Base-by-base conservation (phyloP, 2,329 filamentous ascomycete genomes). In the Mycogone perniciosa region DNA sequence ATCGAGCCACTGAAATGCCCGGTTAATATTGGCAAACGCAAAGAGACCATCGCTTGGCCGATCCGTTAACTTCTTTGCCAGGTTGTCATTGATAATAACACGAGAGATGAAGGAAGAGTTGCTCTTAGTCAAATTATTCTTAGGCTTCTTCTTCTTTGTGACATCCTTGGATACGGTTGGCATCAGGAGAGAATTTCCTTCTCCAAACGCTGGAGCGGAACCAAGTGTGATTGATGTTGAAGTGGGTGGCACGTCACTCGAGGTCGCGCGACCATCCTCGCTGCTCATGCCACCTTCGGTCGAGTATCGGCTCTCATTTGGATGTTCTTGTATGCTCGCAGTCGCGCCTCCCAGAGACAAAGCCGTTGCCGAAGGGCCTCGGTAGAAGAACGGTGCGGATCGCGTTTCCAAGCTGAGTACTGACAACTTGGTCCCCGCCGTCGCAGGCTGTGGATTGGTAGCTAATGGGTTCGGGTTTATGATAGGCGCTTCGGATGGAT, bases 31-130 rank as follows among this genome's bases (percentile, higher is more conserved):
- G 44, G 88, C 90, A 74, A 99, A 97, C 2, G 86, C 88, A 68
- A 93, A 95, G 4, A 93, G 69, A 1, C 90, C 91, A 56, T 93
- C 88, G 2, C 76, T 76, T 9, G 84, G 82, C 55, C 89, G 84
- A 31, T 97, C 93, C 44, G 82, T 80, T 56, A 97, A 69, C 57
- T 88, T 84, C 69, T 93, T 95, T 26, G 80, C 77, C 49, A 95
- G 69, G 4, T 78, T 77, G 61, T 99, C 93, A 62, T 96, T 88
- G 11, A 90, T 85, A 57, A 97, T 96, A 31, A 96, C 92, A 49
- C 93, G 77, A n/a, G 92, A 96, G 31, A 99, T 93, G 64, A 96
- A 99, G 1, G 92, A 96, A 7, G 93, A 99, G 68, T 96, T 97
- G 72, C 90, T 97, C 76, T 99, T 99, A 47, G 92, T 85, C 67